Evolutionary conservation across 305 asterid species (phyloP), one percentile per base, ranked within the genome.

Genomic region (Rubia balearica): DNA sequence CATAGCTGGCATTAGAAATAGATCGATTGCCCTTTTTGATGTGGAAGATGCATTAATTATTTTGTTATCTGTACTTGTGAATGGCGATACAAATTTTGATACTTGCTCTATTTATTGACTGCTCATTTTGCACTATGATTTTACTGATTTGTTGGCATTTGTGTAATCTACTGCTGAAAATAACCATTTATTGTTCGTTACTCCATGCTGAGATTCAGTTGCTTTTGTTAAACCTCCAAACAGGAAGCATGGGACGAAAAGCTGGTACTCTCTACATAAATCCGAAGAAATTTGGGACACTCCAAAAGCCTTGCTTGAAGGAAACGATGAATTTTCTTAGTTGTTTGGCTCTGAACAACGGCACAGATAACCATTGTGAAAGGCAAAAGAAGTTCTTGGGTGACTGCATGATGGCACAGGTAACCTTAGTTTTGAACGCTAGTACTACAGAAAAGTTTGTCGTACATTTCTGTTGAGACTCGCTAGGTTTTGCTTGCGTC

Each of bases 321-420:
- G 98, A 93, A 68, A 89, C 90, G 86, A 67, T 88, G 64, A 48
- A 87, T 3, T 90, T 90, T 75, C 96, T 93, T 19, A 89, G 80
- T 62, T 93, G 98, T 76, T 73, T 93, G 84, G 80, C 96, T 76
- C 72, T 93, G 61, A 85, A 85, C 78, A 87, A 93, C 30, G 90
- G 90, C 75, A 79, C 77, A 46, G 96, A 87, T 75, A 79, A 73
- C 46, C 86, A 84, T 72, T 93, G 97, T 67, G 83, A 79, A 73
- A 81, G 92, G 69, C 96, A 90, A 60, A 90, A 90, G 77, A 75
- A 91, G 3, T 70, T 79, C n/a, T 70, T 93, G 78, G 85, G 86
- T 69, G 78, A 88, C 38, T 93, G 97, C 87, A 85, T 93, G 97
- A 89, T 88, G 57, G 88, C 91, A 74, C 97, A 90, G 96, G 98